These are phyloP conservation scores for Taphrina flavorubra DNA, from an alignment of 1,139 yeast genomes.

Conservation along the genomic window DNA sequence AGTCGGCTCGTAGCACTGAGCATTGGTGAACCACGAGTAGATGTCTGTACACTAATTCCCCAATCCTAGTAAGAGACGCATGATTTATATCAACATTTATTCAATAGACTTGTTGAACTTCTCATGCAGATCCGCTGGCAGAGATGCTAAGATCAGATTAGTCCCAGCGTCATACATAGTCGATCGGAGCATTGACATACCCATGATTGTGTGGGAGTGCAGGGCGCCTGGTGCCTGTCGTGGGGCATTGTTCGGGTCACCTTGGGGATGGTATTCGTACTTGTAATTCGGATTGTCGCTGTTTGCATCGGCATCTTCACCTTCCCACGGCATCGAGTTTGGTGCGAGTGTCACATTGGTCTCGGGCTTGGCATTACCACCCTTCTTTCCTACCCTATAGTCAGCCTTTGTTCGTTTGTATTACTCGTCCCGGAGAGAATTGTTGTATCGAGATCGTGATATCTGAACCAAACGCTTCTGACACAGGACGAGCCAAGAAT, in stretches of 20 bases:
- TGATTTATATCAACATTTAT: background rate
- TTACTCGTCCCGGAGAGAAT: background rate
- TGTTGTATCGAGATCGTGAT: background rate
- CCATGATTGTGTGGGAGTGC: conserved; percentile 41
- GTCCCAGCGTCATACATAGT: too few species aligned
- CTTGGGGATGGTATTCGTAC: conserved; percentile 38
- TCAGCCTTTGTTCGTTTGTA: background rate
- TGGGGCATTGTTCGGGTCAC: conserved; percentile 35
- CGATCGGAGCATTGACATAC: background rate
- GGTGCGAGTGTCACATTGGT: conserved; percentile 29
- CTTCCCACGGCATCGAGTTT: conserved; percentile 40
- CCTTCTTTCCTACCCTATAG: conserved; percentile 33
- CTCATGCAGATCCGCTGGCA: conserved; percentile 38
- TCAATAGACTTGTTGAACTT: conserved; percentile 38
- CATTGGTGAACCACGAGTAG: background rate
- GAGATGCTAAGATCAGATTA: conserved; percentile 4
- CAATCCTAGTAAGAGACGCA: too few species aligned
- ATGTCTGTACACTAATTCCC: background rate
- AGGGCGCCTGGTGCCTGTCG: conserved; percentile 41
- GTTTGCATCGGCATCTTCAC: conserved; percentile 27
- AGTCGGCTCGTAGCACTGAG: too few species aligned
- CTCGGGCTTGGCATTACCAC: conserved; percentile 40
- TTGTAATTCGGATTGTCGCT: conserved; percentile 31
- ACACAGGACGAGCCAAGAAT: background rate
- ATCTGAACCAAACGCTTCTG: background rate